These are phyloP conservation scores for Fusarium equiseti DNA, from an alignment of 2,329 filamentous ascomycete species.

Conservation along the genomic window DNA sequence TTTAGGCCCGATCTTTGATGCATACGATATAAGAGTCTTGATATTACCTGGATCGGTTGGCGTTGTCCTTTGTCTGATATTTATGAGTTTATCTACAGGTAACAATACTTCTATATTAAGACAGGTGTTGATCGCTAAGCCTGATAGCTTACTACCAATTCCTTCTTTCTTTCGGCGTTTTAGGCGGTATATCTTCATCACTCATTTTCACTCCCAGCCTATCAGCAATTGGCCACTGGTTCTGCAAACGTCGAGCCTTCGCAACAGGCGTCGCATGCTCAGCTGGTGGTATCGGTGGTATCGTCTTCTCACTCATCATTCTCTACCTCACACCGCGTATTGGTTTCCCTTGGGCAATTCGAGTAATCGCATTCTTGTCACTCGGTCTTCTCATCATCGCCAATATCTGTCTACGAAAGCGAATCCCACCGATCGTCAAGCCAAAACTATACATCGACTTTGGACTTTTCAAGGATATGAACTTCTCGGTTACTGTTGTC, in stretches of 20 bases:
- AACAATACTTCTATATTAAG: neutral
- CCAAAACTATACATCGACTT: slow-evolving; percentile 62
- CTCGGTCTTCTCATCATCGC: neutral
- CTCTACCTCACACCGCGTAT: slow-evolving; percentile 44
- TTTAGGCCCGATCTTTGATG: slow-evolving; percentile 72
- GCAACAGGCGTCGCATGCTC: slow-evolving; percentile 78
- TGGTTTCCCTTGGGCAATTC: slow-evolving; percentile 51
- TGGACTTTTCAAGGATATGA: slow-evolving; percentile 61
- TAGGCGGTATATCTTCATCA: slow-evolving; percentile 74
- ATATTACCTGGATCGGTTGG: slow-evolving; percentile 69
- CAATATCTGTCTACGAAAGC: slow-evolving; percentile 51
- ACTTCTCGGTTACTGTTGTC: slow-evolving; percentile 64
- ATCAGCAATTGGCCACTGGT: slow-evolving; percentile 76
- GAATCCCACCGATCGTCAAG: slow-evolving; percentile 62
- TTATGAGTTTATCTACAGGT: slow-evolving; percentile 69
- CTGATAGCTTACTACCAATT: slow-evolving; percentile 68
- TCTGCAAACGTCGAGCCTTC: slow-evolving; percentile 66
- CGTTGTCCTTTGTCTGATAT: slow-evolving; percentile 66
- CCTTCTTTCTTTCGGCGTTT: slow-evolving; percentile 74
- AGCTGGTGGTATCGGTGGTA: slow-evolving; percentile 71
- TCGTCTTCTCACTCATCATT: slow-evolving; percentile 60
- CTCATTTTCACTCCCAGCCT: slow-evolving; percentile 78
- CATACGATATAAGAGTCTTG: slow-evolving; percentile 70
- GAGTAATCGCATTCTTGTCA: slow-evolving; percentile 46
- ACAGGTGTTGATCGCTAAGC: neutral